Percentiles rank a stretch among this genome's conserved stretches.
Conservation (phyloP, 1,284 basidiomycete genomes). For the Ustilago esculenta region DNA sequence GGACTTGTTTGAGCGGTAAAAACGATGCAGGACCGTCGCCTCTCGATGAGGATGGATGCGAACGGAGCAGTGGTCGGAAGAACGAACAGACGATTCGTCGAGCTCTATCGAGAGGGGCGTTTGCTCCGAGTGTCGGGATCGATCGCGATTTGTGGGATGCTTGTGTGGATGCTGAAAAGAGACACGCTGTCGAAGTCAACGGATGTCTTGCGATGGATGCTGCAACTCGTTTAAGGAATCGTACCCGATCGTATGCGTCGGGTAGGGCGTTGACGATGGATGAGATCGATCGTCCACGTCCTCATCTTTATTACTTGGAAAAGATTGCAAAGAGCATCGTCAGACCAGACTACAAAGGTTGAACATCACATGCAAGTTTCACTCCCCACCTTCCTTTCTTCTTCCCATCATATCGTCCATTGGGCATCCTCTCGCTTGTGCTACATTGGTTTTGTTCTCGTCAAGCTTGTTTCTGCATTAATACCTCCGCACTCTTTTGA, state of each 20-base stretch:
- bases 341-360: slow-evolving; percentile 16
- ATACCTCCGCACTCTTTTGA: too few relatives aligned
- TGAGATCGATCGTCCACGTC: slow-evolving; percentile 39
- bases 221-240: slow-evolving; percentile 7
- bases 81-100: slow-evolving; percentile 23
- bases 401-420: too few relatives aligned
- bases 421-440: too few relatives aligned
- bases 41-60: slow-evolving; percentile 9
- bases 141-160: slow-evolving; percentile 44
- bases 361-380: too few relatives aligned
- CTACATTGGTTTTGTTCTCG: too few relatives aligned
- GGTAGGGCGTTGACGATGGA: slow-evolving; percentile 32
- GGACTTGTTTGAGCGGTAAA: slow-evolving; percentile 17
- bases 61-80: slow-evolving; percentile 19
- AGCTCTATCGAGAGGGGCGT: slow-evolving; percentile 13
- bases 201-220: slow-evolving; percentile 19
- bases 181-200: slow-evolving; percentile 42
- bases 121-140: slow-evolving; percentile 28
- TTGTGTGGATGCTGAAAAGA: slow-evolving; percentile 45
- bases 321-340: slow-evolving; percentile 44
- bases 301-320: slow-evolving; percentile 40
- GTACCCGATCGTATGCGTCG: slow-evolving; percentile 15
- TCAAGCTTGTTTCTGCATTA: too few relatives aligned
- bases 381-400: too few relatives aligned
- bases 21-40: slow-evolving; percentile 3